A percentile compares a stretch with the other conserved stretches of the same genome.
Conservation (phyloP, 2,329 filamentous ascomycete genomes). For the Arthrobotrys musiformis region DNA sequence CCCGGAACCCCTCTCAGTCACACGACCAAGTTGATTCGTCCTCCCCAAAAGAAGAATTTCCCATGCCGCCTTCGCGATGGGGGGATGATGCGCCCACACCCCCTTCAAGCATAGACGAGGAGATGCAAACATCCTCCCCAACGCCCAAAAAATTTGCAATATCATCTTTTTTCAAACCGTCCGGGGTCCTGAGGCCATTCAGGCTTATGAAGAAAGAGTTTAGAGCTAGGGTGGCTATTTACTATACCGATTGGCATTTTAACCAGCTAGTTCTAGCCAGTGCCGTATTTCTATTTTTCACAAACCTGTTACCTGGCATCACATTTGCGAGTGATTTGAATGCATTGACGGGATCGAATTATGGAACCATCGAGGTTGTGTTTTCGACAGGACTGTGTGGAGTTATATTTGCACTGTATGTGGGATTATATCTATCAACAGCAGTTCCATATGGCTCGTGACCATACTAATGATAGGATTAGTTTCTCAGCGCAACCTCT, state of each 20-base stretch:
- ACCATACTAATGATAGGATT: no score
- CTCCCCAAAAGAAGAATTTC: slow-evolving; percentile 27
- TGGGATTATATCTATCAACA: slow-evolving; percentile 37
- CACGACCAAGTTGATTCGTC: slow-evolving; percentile 9
- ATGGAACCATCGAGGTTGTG: slow-evolving; percentile 75
- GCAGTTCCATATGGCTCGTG: no score
- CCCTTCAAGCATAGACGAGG: slow-evolving; percentile 39
- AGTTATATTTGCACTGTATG: slow-evolving; percentile 71
- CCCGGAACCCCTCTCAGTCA: slow-evolving; percentile 1
- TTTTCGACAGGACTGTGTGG: slow-evolving; percentile 74
- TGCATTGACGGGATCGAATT: slow-evolving; percentile 71
- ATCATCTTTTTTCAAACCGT: slow-evolving; percentile 31
- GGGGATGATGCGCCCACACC: slow-evolving; percentile 34
- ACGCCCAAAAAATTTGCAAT: neutral
- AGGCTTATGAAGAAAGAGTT: slow-evolving; percentile 58
- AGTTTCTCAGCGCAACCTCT: slow-evolving; percentile 72
- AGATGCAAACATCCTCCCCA: slow-evolving; percentile 40
- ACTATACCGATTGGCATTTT: slow-evolving; percentile 64
- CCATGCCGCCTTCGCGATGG: slow-evolving; percentile 46
- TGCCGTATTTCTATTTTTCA: slow-evolving; percentile 75
- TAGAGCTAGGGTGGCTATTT: slow-evolving; percentile 47
- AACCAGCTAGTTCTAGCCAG: slow-evolving; percentile 74
- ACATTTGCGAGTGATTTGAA: slow-evolving; percentile 75
- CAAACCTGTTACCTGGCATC: slow-evolving; percentile 74
- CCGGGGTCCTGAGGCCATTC: slow-evolving; percentile 56